A percentile compares a stretch with the other conserved stretches of the same genome.
These are phyloP conservation scores for Hirsutella thompsonii DNA, from an alignment of 2,329 filamentous ascomycete genomes.

Conservation along the genomic window DNA sequence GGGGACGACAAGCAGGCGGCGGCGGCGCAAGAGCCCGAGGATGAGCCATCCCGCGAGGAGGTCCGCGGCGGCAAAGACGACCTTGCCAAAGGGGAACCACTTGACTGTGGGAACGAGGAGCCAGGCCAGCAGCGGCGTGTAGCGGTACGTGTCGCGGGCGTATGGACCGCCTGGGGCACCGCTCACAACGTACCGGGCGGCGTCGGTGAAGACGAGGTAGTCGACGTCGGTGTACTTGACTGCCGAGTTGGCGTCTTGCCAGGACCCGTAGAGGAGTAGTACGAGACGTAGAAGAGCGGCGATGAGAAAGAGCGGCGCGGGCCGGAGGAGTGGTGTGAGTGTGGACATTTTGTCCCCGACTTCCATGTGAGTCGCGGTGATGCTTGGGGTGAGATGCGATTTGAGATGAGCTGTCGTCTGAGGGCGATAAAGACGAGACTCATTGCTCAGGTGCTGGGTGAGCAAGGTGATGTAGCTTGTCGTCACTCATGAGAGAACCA, in stretches of 20 bases:
- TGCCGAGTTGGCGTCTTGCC: conserved; percentile 83
- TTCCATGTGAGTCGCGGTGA: no score
- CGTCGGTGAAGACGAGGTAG: conserved; percentile 96
- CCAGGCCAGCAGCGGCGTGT: conserved; percentile 91
- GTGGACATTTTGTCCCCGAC: not conserved
- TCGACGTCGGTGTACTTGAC: conserved; percentile 99
- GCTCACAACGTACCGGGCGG: conserved; percentile 59
- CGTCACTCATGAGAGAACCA: no score
- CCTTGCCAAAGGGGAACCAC: conserved; percentile 79
- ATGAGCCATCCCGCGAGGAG: conserved; percentile 75
- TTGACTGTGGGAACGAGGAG: conserved; percentile 69
- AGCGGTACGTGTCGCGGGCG: conserved; percentile 84
- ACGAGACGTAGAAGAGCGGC: conserved; percentile 52
- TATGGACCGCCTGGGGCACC: conserved; percentile 58
- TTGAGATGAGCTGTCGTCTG: not conserved
- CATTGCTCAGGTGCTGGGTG: no score
- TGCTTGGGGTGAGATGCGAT: not conserved
- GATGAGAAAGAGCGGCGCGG: conserved; percentile 38
- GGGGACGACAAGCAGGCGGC: conserved; percentile 15
- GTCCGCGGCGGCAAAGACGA: conserved; percentile 74
- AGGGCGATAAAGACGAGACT: not conserved
- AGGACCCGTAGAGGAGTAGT: conserved; percentile 78
- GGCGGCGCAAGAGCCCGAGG: conserved; percentile 22
- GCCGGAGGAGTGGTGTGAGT: conserved; percentile 15
- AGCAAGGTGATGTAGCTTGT: no score